These are phyloP conservation scores for Nothophoma quercina DNA, from an alignment of 2,329 filamentous ascomycete genomes.

Conservation along the genomic window DNA sequence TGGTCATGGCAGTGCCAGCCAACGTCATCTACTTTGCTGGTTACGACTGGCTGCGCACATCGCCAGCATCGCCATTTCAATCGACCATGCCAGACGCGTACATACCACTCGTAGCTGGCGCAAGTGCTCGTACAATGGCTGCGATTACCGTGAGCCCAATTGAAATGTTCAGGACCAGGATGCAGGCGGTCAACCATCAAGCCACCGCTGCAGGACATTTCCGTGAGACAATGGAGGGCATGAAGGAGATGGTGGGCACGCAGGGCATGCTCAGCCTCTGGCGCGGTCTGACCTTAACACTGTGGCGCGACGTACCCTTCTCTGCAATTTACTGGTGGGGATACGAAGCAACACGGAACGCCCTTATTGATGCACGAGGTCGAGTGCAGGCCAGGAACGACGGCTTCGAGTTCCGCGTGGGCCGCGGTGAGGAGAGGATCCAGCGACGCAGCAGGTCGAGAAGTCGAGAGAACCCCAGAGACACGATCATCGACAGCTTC, in stretches of 20 bases:
- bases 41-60: constrained; percentile 90
- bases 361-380: constrained; percentile 72
- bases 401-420: constrained; percentile 43
- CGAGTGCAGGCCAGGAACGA: constrained; percentile 52
- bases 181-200: constrained; percentile 74
- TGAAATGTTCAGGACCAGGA: constrained; percentile 90
- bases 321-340: constrained; percentile 98
- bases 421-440: constrained; percentile 42
- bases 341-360: constrained; percentile 82
- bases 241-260: constrained; percentile 78
- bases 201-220: constrained; percentile 69
- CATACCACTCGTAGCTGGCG: constrained; percentile 81
- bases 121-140: constrained; percentile 78
- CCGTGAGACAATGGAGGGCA: constrained; percentile 75
- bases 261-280: constrained; percentile 85
- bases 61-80: constrained; percentile 74
- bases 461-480: constrained; percentile 72
- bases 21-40: constrained; percentile 99
- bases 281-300: constrained; percentile 86
- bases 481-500: constrained; percentile 89
- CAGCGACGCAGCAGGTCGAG: constrained; percentile 59
- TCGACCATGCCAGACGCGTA: constrained; percentile 66
- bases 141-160: constrained; percentile 87
- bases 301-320: constrained; percentile 98
- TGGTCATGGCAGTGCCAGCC: constrained; percentile 91